These are phyloP conservation scores for Phoma sp. DNA, from an alignment of 2,329 filamentous ascomycete genomes.

Conservation along the genomic window DNA sequence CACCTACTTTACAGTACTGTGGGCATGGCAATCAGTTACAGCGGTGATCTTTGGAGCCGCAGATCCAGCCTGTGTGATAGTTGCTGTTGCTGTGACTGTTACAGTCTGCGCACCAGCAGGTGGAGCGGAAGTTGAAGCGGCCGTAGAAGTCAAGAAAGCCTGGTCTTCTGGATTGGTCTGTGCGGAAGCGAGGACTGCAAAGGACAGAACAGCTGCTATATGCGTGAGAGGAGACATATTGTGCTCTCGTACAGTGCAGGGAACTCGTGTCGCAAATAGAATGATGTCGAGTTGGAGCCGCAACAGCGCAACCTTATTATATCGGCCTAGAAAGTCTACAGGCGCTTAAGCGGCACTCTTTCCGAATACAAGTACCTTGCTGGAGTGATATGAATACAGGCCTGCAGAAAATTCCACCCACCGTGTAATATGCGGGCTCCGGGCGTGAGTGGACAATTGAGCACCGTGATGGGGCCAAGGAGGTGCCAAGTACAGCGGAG, in stretches of 20 bases:
- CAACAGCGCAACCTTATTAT: conserved; percentile 26
- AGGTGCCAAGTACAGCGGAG: conserved; percentile 18
- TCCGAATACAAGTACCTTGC: conserved; percentile 22
- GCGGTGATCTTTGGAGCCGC: conserved; percentile 48
- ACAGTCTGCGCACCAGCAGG: conserved; percentile 21
- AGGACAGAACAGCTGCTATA: not conserved
- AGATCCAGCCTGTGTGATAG: conserved; percentile 17
- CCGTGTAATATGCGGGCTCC: conserved; percentile 10
- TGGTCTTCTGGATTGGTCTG: conserved; percentile 11
- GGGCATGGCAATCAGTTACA: conserved; percentile 60
- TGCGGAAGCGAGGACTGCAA: conserved; percentile 18
- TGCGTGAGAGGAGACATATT: conserved; percentile 23
- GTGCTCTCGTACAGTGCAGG: not conserved
- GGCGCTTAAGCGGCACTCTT: conserved; percentile 4
- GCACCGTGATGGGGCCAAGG: conserved; percentile 39
- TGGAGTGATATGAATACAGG: conserved; percentile 13
- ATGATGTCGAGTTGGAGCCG: conserved; percentile 3
- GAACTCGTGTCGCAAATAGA: conserved; percentile 2
- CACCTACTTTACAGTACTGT: conserved; percentile 53
- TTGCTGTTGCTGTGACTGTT: conserved; percentile 10
- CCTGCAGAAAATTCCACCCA: conserved; percentile 20
- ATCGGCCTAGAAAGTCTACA: conserved; percentile 8
- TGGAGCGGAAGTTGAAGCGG: conserved; percentile 6
- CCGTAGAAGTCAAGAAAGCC: not conserved
- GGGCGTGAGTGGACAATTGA: conserved; percentile 31